Percentiles rank a stretch among this genome's conserved stretches.
phyloP scores from a whole-genome alignment of 1,284 basidiomycete species.

The Leccinum fuscescens region DNA sequence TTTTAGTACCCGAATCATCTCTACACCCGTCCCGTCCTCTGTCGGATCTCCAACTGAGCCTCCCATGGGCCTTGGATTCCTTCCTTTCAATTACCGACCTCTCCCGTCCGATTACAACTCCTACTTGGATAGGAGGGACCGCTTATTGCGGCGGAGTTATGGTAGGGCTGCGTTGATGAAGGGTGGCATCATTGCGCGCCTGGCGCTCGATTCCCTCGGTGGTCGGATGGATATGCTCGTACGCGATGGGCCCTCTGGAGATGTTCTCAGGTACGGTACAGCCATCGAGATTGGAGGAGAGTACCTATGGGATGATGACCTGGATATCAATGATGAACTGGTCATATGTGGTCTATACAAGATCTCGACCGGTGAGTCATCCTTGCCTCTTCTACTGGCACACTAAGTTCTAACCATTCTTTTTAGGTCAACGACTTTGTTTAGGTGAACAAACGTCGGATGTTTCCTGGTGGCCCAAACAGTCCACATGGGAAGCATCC shows the following conservation, averaged over 20 bases:
- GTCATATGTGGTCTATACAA: conserved; percentile 7
- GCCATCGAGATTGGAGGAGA: background rate
- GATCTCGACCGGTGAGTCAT: background rate
- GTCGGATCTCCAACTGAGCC: background rate
- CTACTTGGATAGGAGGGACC: background rate
- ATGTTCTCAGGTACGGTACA: background rate
- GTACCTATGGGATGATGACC: conserved; percentile 1
- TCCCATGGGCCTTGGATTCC: background rate
- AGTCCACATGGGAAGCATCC: conserved; percentile 4
- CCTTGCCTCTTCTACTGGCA: background rate
- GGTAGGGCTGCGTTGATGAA: background rate
- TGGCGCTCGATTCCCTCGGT: background rate
- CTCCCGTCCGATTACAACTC: background rate
- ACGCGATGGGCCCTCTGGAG: background rate
- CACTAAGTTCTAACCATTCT: background rate
- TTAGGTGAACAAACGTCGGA: background rate
- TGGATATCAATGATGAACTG: conserved; percentile 1
- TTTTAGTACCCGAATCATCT: background rate
- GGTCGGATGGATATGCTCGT: background rate
- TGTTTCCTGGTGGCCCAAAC: conserved; percentile 13
- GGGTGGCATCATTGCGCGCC: background rate
- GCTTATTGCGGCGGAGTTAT: background rate
- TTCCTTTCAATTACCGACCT: background rate
- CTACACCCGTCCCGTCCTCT: background rate
- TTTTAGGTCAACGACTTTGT: background rate